Evolutionary conservation across 225 moss, liverwort and hornwort species (phyloP).

Genomic region (Straminergon stramineum): DNA sequence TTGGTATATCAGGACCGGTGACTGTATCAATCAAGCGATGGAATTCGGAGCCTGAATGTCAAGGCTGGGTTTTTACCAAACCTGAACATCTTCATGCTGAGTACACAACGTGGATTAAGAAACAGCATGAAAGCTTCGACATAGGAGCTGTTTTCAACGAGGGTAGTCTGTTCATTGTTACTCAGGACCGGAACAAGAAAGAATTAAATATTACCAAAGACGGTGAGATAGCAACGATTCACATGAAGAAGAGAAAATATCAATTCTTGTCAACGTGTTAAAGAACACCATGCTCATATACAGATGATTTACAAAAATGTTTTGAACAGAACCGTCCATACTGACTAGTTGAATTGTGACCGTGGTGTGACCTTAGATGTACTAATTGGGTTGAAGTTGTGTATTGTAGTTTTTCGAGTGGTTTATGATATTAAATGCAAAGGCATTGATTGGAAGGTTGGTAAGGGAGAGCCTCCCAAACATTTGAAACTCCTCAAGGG

Average conservation of each 20-base stretch:
- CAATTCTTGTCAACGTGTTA: not conserved
- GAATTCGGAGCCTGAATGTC: not conserved
- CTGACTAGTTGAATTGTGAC: not conserved
- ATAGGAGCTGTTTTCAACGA: slow-evolving; percentile 15
- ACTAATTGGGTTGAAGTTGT: not conserved
- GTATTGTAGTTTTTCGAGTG: slow-evolving; percentile 35
- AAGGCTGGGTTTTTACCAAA: not conserved
- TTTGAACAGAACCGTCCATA: not conserved
- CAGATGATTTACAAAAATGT: not conserved
- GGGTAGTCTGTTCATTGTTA: not conserved
- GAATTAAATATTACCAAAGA: slow-evolving; percentile 16
- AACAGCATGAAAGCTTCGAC: slow-evolving; percentile 12
- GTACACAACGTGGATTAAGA: slow-evolving; percentile 25
- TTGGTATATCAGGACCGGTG: slow-evolving; percentile 11
- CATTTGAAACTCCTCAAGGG: slow-evolving; percentile 35
- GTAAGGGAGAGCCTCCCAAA: not conserved
- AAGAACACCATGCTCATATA: not conserved
- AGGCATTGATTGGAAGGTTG: slow-evolving; percentile 17
- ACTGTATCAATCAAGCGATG: slow-evolving; percentile 1
- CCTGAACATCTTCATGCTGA: slow-evolving; percentile 15
- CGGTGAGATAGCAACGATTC: not conserved
- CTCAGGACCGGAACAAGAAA: slow-evolving; percentile 2
- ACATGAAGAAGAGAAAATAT: not conserved
- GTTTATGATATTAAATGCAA: not conserved
- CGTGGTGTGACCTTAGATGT: not conserved